phyloP scores from a whole-genome alignment of 208 protist genomes.

The Polymyxa betae region DNA sequence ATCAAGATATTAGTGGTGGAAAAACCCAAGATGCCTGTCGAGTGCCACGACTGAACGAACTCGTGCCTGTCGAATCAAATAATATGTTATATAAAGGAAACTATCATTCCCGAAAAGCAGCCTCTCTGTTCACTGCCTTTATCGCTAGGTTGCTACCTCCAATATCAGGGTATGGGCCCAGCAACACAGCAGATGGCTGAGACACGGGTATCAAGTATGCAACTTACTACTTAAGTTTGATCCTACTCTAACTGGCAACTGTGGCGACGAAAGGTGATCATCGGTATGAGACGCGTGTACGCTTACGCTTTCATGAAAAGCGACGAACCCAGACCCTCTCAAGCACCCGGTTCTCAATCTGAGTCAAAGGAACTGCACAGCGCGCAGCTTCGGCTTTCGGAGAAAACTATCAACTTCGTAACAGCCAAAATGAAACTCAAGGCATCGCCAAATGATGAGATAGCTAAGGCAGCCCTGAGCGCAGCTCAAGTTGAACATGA shows the following conservation, averaged over 20 bases:
- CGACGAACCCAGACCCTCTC: neutral
- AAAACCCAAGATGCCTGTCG: too few relatives aligned
- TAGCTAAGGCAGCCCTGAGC: neutral
- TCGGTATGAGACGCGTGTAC: neutral
- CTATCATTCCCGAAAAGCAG: too few relatives aligned
- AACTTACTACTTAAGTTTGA: too few relatives aligned
- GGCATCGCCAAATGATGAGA: neutral
- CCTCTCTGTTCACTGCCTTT: too few relatives aligned
- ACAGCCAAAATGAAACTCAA: neutral
- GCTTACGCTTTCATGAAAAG: neutral
- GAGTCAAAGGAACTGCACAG: neutral
- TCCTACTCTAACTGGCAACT: neutral
- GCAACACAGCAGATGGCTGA: too few relatives aligned
- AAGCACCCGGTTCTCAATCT: neutral
- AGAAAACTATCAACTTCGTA: neutral
- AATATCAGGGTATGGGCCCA: too few relatives aligned
- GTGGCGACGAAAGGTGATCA: neutral
- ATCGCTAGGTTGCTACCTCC: too few relatives aligned
- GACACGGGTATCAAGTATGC: too few relatives aligned
- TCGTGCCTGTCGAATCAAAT: too few relatives aligned
- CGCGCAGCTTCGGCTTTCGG: neutral
- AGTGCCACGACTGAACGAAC: too few relatives aligned
- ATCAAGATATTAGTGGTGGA: too few relatives aligned
- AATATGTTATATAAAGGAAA: too few relatives aligned
- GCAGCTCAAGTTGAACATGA: neutral